phyloP scores from a whole-genome alignment of 306 rosid genomes.

The Abrus pulchellus region DNA sequence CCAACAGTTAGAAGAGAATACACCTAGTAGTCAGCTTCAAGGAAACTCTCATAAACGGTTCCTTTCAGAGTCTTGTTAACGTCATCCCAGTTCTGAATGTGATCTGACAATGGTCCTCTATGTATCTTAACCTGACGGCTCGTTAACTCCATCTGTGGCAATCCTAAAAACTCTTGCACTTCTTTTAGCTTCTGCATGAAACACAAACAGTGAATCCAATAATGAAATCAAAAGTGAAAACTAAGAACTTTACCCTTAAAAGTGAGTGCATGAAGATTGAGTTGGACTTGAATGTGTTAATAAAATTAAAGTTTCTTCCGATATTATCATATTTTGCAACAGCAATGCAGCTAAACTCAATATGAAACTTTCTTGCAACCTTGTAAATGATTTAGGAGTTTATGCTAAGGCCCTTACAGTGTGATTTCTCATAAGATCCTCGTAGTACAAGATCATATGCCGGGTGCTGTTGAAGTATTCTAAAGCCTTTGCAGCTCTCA shows the following conservation, averaged over 20 bases:
- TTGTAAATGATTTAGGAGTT: conserved; percentile 4
- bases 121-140: conserved; percentile 93
- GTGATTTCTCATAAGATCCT: conserved; percentile 77
- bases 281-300: background rate
- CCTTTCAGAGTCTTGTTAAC: conserved; percentile 74
- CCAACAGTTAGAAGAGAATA: conserved; percentile 51
- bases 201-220: conserved; percentile 24
- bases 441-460: conserved; percentile 81
- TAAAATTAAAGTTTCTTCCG: conserved; percentile 4
- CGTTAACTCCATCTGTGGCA: conserved; percentile 71
- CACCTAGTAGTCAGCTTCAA: conserved; percentile 67
- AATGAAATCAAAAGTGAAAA: background rate
- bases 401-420: conserved; percentile 63
- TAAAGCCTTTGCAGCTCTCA: conserved; percentile 65
- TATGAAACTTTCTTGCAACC: background rate
- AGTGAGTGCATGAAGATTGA: conserved; percentile 4
- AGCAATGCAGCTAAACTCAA: conserved; percentile 15
- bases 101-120: conserved; percentile 74
- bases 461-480: conserved; percentile 80
- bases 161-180: conserved; percentile 74
- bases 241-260: background rate
- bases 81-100: conserved; percentile 86
- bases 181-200: conserved; percentile 76
- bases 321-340: conserved; percentile 1
- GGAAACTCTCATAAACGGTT: conserved; percentile 78